Evolutionary conservation across 176 grass and related monocot genomes (phyloP), one percentile per base, ranked within the genome.

Genomic region (Tillandsia fasciculata): DNA sequence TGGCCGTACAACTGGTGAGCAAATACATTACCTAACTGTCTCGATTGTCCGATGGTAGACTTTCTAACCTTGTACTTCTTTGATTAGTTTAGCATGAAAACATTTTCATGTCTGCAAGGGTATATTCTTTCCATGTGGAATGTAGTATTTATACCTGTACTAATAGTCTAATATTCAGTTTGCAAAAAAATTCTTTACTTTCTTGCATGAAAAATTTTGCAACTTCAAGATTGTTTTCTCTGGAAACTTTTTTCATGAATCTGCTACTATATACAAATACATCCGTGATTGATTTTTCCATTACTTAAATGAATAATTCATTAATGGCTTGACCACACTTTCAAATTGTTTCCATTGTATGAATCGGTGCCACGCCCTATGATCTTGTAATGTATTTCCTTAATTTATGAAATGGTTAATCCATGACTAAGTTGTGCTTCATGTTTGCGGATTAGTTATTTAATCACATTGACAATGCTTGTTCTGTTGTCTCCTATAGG

Each of bases 1-100:
- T 26, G 71, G 71, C 47, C 71, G 71, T 10, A 73, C 71, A 26
- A 64, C 71, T 23, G 71, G 71, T 73, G 49, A 73, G 26, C 3
- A 52, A 51, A 48, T 48, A 20, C 49, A 42, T 22, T 17, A 70
- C 22, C 4, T 61, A 20, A 61, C 54, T 23, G 56, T 18, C 15
- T 10, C 54, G 9, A 12, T 61, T 61, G 15, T 9, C 22, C 2
- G 3, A 18, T 23, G 22, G 22, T 61, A 61, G 17, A 15, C 15
- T 9, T 23, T 61, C 56, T 61, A 9, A 61, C 1, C 22, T 61
- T 61, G 5, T 20, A 61, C 56, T 23, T 61, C 15, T 58, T 58
- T 58, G 9, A 20, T 61, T 61, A 18, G 22, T 61, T 15, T 61
- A 23, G 56, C 3, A 23, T 2, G 17, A 18, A 61, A 61, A 61